Conservation (phyloP, 1,139 yeast genomes). For the Suhomyces bribrorum region DNA sequence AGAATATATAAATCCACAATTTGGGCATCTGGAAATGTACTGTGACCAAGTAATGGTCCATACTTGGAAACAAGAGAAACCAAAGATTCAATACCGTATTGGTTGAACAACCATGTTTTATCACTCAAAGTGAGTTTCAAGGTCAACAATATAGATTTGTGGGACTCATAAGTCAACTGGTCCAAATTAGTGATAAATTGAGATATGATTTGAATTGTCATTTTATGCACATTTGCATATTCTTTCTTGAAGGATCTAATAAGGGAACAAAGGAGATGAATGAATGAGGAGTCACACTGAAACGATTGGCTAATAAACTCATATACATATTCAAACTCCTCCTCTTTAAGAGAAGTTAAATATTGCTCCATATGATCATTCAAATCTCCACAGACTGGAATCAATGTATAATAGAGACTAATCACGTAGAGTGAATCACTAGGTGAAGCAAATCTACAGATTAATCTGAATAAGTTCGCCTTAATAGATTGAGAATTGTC, state of each 20-base stretch:
- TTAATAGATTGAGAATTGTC: slow-evolving; percentile 2
- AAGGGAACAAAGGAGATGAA: slow-evolving; percentile 10
- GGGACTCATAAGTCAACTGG: slow-evolving; percentile 7
- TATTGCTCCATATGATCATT: slow-evolving; percentile 3
- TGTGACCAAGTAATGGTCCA: neutral
- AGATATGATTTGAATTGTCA: slow-evolving; percentile 13
- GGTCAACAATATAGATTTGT: slow-evolving; percentile 16
- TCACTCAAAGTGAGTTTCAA: slow-evolving; percentile 47
- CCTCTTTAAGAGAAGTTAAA: neutral
- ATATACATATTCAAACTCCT: slow-evolving; percentile 2
- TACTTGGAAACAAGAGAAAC: slow-evolving; percentile 34
- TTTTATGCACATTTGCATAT: neutral
- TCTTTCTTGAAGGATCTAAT: slow-evolving; percentile 9
- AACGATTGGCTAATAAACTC: slow-evolving; percentile 4
- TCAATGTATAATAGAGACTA: slow-evolving; percentile 23
- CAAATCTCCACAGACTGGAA: slow-evolving; percentile 3
- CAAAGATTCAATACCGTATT: slow-evolving; percentile 61
- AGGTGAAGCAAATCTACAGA: slow-evolving; percentile 15
- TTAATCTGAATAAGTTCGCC: slow-evolving; percentile 7
- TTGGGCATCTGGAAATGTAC: slow-evolving; percentile 6
- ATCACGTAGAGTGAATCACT: slow-evolving; percentile 19
- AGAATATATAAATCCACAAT: slow-evolving; percentile 29
- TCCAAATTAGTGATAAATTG: slow-evolving; percentile 10
- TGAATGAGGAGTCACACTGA: neutral
- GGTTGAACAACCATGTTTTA: slow-evolving; percentile 63